Evolutionary conservation across 2,329 filamentous ascomycete species (phyloP).

Genomic region (Sclerotiophoma versabilis): DNA sequence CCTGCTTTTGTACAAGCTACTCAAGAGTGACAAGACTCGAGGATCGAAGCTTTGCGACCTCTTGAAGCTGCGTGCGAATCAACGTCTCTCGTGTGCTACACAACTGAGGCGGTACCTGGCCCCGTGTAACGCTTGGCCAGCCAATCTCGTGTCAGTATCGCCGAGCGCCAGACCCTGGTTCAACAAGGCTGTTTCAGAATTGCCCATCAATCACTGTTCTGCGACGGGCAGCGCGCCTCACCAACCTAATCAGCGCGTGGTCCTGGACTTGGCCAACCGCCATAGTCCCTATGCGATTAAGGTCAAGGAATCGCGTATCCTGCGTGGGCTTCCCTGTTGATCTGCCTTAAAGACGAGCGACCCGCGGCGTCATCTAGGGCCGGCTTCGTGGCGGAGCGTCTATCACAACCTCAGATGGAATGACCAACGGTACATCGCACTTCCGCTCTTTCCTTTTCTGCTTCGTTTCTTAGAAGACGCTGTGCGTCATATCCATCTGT

Average conservation of each 20-base stretch:
- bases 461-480: conserved; percentile 12
- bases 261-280: conserved; percentile 21
- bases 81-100: conserved; percentile 19
- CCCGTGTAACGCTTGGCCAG: conserved; percentile 3
- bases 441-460: conserved; percentile 7
- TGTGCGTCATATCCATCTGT: conserved; percentile 20
- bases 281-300: conserved; percentile 15
- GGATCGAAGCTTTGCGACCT: conserved; percentile 8
- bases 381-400: conserved; percentile 8
- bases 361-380: conserved; percentile 4
- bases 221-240: conserved; percentile 23
- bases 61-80: conserved; percentile 17
- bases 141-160: conserved; percentile 24
- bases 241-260: conserved; percentile 21
- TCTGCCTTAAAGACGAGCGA: conserved; percentile 32
- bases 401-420: conserved; percentile 13
- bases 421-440: conserved; percentile 10
- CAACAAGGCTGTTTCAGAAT: conserved; percentile 32
- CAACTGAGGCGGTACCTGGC: conserved; percentile 32
- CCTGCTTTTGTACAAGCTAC: conserved; percentile 6
- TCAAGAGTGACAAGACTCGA: conserved; percentile 6
- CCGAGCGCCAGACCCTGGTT: conserved; percentile 4
- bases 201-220: conserved; percentile 22
- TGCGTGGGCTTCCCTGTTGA: conserved; percentile 27
- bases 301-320: conserved; percentile 3